Evolutionary conservation across 2,329 filamentous ascomycete genomes (phyloP).

Genomic region (Pleurostoma richardsiae): DNA sequence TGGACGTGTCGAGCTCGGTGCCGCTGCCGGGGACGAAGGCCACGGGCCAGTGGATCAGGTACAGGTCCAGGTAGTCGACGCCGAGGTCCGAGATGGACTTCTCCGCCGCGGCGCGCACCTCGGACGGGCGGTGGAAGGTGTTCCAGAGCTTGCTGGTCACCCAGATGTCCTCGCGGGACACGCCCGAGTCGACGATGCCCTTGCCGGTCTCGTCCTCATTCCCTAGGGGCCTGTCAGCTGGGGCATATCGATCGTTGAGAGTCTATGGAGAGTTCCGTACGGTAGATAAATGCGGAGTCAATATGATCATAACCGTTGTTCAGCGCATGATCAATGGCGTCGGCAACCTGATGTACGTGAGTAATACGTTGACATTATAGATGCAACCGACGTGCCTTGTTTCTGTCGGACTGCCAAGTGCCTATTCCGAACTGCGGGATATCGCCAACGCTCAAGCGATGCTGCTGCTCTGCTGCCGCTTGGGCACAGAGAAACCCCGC

Average conservation of each 20-base stretch:
- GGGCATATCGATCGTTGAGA: neutral
- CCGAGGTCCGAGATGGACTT: slow-evolving; percentile 42
- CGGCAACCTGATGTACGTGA: slow-evolving; percentile 2
- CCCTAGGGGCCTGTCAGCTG: slow-evolving; percentile 9
- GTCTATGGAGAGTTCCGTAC: neutral
- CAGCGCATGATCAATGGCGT: slow-evolving; percentile 8
- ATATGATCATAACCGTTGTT: slow-evolving; percentile 10
- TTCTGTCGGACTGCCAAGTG: slow-evolving; percentile 9
- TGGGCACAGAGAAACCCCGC: too few species aligned
- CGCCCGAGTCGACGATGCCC: slow-evolving; percentile 38
- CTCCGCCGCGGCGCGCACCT: slow-evolving; percentile 38
- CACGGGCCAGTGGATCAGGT: slow-evolving; percentile 50
- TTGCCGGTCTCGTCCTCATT: slow-evolving; percentile 44
- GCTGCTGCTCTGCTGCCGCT: too few species aligned
- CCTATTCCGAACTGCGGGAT: slow-evolving; percentile 9
- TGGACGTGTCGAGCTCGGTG: slow-evolving; percentile 18
- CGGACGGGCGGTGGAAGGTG: slow-evolving; percentile 21
- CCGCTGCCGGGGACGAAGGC: slow-evolving; percentile 24
- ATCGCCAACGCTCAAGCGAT: neutral
- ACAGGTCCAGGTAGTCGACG: slow-evolving; percentile 45
- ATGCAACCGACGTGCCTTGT: neutral
- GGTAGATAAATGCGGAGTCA: slow-evolving; percentile 10
- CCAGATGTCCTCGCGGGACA: slow-evolving; percentile 48
- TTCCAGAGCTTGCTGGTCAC: slow-evolving; percentile 38
- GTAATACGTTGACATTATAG: neutral